Evolutionary conservation across 2,329 filamentous ascomycete genomes (phyloP).

Genomic region (Epichloe elymi): DNA sequence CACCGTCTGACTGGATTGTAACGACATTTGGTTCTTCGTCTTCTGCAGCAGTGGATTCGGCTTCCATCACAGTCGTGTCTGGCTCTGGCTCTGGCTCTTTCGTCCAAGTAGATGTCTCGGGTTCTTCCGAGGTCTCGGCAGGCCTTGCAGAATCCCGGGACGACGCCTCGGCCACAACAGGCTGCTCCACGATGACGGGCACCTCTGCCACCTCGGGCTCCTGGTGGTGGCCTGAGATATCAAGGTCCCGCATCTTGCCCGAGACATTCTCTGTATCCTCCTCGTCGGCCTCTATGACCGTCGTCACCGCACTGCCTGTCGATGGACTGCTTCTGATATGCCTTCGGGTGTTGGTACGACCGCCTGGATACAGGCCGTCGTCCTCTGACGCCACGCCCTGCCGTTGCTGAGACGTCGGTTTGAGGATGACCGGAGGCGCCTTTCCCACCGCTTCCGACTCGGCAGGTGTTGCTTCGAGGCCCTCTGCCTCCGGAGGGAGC

Average conservation of each 20-base stretch:
- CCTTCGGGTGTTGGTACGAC: conserved; percentile 61
- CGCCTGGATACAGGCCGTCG: conserved; percentile 38
- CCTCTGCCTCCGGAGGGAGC: conserved; percentile 84
- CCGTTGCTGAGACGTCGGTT: conserved; percentile 18
- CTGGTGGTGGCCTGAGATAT: conserved; percentile 33
- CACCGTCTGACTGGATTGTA: background rate
- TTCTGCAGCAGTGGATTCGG: background rate
- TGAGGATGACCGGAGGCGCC: conserved; percentile 22
- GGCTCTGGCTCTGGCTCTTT: conserved; percentile 2
- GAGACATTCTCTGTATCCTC: conserved; percentile 45
- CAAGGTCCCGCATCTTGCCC: conserved; percentile 32
- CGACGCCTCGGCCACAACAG: conserved; percentile 11
- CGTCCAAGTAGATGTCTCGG: background rate
- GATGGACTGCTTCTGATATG: conserved; percentile 72
- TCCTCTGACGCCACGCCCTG: conserved; percentile 25
- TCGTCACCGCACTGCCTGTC: conserved; percentile 64
- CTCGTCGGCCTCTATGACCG: conserved; percentile 72
- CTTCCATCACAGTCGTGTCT: conserved; percentile 2
- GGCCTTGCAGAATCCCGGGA: conserved; percentile 3
- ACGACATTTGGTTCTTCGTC: background rate
- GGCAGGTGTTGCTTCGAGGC: conserved; percentile 42
- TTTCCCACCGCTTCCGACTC: conserved; percentile 30
- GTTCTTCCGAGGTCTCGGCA: background rate
- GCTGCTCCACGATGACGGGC: conserved; percentile 28
- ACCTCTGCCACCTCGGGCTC: conserved; percentile 27